Percentiles rank a stretch among this genome's conserved stretches.
Conservation (phyloP, 805 yeast species). For the Yamadazyma laniorum region DNA sequence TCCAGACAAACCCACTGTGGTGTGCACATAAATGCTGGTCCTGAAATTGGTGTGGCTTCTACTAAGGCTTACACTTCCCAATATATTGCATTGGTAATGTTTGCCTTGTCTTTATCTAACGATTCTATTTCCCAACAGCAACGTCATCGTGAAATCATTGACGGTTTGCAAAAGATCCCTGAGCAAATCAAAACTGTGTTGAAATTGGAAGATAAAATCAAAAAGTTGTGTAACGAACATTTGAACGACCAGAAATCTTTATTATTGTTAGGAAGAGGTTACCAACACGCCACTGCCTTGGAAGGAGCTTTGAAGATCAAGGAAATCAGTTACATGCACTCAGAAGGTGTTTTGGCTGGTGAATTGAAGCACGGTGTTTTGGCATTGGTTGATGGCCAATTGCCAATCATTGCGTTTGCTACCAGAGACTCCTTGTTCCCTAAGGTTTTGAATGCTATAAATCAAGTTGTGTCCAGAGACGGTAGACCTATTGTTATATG, state of each 20-base stretch:
- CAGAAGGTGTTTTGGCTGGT: constrained; percentile 99
- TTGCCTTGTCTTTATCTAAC: constrained; percentile 91
- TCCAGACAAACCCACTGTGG: constrained; percentile 98
- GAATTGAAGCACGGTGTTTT: constrained; percentile 98
- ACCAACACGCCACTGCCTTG: constrained; percentile 93
- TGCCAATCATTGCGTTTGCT: constrained; percentile 95
- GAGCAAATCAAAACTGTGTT: constrained; percentile 79
- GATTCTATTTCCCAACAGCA: constrained; percentile 74
- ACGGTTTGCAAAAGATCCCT: constrained; percentile 81
- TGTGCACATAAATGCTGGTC: constrained; percentile 99
- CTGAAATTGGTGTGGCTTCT: constrained; percentile 98
- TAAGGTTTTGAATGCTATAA: constrained; percentile 90
- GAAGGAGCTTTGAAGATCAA: constrained; percentile 98
- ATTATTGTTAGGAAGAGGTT: constrained; percentile 93
- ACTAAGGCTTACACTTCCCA: constrained; percentile 99
- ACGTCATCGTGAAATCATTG: constrained; percentile 83
- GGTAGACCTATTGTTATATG: constrained; percentile 95
- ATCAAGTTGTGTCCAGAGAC: constrained; percentile 95
- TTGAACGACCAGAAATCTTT: constrained; percentile 83
- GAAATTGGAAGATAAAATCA: constrained; percentile 68
- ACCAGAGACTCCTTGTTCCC: constrained; percentile 96
- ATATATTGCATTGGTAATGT: constrained; percentile 93
- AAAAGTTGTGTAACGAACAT: constrained; percentile 66
- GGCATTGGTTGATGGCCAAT: constrained; percentile 89
- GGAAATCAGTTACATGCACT: constrained; percentile 97